These are phyloP conservation scores for Alternaria longipes DNA, from an alignment of 2,329 filamentous ascomycete genomes.

Conservation along the genomic window DNA sequence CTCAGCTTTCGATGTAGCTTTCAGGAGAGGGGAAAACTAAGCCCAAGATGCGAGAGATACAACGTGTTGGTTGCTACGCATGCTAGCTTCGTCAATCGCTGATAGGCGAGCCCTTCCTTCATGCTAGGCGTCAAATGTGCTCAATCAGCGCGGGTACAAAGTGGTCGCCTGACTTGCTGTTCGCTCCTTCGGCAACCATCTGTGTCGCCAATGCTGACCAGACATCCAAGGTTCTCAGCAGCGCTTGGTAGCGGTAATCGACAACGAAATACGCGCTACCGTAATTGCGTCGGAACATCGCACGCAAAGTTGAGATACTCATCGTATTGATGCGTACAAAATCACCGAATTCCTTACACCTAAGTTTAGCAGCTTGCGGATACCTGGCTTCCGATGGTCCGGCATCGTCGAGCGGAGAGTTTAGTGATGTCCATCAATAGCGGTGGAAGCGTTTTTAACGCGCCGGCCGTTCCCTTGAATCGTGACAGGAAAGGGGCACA, in stretches of 20 bases:
- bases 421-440: constrained; percentile 17
- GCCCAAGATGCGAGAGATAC: neutral
- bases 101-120: neutral
- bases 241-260: constrained; percentile 5
- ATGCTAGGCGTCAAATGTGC: neutral
- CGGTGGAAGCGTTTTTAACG: constrained; percentile 10
- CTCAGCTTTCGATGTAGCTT: neutral
- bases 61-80: neutral
- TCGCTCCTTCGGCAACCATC: constrained; percentile 1
- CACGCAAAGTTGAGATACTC: neutral
- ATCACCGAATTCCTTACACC: neutral
- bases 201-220: constrained; percentile 9
- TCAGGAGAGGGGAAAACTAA: neutral
- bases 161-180: constrained; percentile 7
- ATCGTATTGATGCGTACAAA: neutral
- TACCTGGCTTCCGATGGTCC: neutral
- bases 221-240: constrained; percentile 15
- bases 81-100: neutral
- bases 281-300: neutral
- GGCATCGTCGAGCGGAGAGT: constrained; percentile 8
- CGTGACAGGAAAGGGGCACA: constrained; percentile 15
- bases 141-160: neutral
- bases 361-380: neutral
- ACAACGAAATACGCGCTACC: constrained; percentile 1
- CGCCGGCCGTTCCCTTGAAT: constrained; percentile 16